Evolutionary conservation across 768 basidiomycete species (phyloP), one percentile per base, ranked within the genome.

Genomic region (Podaxis rugospora): DNA sequence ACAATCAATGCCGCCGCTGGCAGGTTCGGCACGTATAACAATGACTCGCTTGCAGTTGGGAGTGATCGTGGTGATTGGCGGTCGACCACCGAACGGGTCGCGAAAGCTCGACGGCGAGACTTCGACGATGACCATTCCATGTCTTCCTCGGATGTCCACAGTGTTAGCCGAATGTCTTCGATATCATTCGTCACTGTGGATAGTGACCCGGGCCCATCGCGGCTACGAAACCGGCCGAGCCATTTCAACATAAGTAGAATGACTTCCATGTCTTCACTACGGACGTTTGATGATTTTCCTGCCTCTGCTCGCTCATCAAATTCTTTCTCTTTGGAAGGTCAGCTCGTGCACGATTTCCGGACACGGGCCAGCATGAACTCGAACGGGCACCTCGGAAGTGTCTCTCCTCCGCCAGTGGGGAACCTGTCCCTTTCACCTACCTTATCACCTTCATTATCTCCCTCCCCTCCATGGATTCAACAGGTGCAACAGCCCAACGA

Each of bases 121-220:
- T 89, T 83, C 65, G 93, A 95, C 74, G 93, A 94, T 69, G 93
- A 93, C 67, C 92, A 90, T 69, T 95, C 93, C 32, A 90, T 93
- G 83, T 93, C 92, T 57, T 92, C 90, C 28, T 92, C 90, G 51
- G 93, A 94, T 66, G 78, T 94, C 32, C 89, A 89, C 65, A 90
- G 86, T 69, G 76, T 85, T 56, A 82, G 87, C 44, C 85, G 85
- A 58, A 82, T 89, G 78, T 93, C 91, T 5, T 83, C 85, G 36
- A 84, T 90, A 66, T 94, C 92, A 18, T 90, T 90, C 68, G 84
- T 87, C 25, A 90, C 92, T 4, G 89, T 91, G 55, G 91, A 93
- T 69, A 92, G 90, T 65, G 92, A 94, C 69, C 92, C 92, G 52
- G 92, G 92, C 0, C 92, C 91, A 6, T 75, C 83, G 51, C 82